These are phyloP conservation scores for Gleditsia sinensis DNA, from an alignment of 306 rosid species.

Conservation along the genomic window DNA sequence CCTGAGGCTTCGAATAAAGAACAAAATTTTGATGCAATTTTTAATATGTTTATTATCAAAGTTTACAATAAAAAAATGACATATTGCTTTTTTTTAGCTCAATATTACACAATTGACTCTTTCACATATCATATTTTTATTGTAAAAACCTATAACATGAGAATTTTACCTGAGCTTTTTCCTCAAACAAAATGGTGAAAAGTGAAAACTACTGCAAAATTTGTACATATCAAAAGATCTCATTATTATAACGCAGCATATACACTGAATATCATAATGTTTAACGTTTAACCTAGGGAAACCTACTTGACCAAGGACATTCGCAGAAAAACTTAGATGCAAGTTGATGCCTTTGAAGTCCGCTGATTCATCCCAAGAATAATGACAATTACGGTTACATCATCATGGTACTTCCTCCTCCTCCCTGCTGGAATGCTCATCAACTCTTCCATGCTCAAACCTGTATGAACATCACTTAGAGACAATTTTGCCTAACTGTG, in stretches of 20 bases:
- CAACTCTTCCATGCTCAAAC: slow-evolving; percentile 88
- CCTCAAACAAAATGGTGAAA: background rate
- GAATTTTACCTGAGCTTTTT: too few species aligned
- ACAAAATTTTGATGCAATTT: too few species aligned
- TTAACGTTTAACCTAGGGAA: slow-evolving; percentile 19
- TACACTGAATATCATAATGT: background rate
- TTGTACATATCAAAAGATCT: slow-evolving; percentile 19
- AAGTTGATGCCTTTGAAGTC: slow-evolving; percentile 91
- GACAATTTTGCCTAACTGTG: too few species aligned
- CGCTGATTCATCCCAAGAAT: slow-evolving; percentile 85
- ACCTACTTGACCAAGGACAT: slow-evolving; percentile 10
- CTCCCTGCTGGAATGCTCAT: slow-evolving; percentile 89
- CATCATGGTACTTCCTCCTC: slow-evolving; percentile 96
- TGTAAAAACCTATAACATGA: too few species aligned
- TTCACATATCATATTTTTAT: too few species aligned
- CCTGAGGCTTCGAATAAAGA: too few species aligned
- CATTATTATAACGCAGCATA: background rate
- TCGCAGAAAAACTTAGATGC: slow-evolving; percentile 40
- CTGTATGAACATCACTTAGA: slow-evolving; percentile 46
- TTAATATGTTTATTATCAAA: too few species aligned
- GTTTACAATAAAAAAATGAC: too few species aligned
- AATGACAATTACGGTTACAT: slow-evolving; percentile 87
- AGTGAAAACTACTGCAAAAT: background rate
- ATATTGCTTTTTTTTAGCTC: too few species aligned
- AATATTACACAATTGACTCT: too few species aligned